Evolutionary conservation across 106 monocot species (phyloP), one percentile per base, ranked within the genome.

Genomic region (Posidonia australis): DNA sequence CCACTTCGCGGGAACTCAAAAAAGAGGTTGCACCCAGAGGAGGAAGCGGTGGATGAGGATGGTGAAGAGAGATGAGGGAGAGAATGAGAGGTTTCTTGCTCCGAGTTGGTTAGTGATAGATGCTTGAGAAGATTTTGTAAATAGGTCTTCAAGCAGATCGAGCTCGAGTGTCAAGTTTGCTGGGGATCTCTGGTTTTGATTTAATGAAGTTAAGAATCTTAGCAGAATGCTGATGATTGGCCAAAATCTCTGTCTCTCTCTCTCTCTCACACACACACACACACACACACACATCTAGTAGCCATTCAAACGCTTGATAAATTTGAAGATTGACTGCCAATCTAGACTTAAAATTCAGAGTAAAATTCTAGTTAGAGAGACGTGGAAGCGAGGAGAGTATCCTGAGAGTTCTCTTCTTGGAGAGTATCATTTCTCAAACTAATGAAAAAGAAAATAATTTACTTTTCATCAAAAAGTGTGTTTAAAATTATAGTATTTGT

Each of bases 11-110:
- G 41, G 61, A 64, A 44, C 11, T 18, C 42, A 10, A 44, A 64
- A 46, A 64, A 64, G 24, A 64, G 64, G 26, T 46, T 21, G 18
- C 64, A 64, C 17, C 64, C 64, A 13, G 64, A 17, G 16, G 64
- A 47, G 47, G 42, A 62, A 12, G 61, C 36, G 41, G 61, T 19
- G 61, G 32, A 30, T 44, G 21, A 42, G 19, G 30, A 6, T 26
- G 46, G 24, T 46, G 46, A 48, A 17, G 21, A 19, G 13, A 11
- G 44, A 19, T 10, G n/a, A 19, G 9, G 44, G 24, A 10, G 5
- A 49, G 18, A 17, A 3, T 49, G 49, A 14, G 13, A 3, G 49
- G n/a, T 17, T 17, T 49, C 49, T 49, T 49, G 18, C 3, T 14
- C n/a, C 49, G 49, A 17, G 3, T 49, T 17, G 10, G n/a, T 49